Base-by-base conservation (phyloP, 2,329 filamentous ascomycete genomes). In the Blumeriella jaapii region DNA sequence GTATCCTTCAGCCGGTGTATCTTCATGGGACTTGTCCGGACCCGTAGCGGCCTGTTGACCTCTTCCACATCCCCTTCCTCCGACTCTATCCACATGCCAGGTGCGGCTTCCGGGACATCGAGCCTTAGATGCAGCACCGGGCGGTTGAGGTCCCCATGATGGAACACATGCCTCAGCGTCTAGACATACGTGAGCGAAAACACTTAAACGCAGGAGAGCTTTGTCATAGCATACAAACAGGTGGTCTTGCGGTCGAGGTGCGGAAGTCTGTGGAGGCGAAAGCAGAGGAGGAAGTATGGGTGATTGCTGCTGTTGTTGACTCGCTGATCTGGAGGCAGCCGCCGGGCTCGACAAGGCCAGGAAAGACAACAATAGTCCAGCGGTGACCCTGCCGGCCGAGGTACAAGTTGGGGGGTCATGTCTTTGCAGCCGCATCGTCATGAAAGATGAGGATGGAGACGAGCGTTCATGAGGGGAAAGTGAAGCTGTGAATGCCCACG, bases 1-100 rank as follows among this genome's bases (percentile, higher is more conserved):
- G 91, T 71, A 56, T 96, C 85, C 10, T 72, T 73, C 26, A 98
- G 65, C 30, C 91, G 74, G 56, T 95, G 74, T 46, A 98, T 93
- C 45, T 67, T 73, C 38, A 77, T 61, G 7, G 74, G 58, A 32
- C 65, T 68, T 31, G 83, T 87, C 51, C 68, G 77, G 22, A 72
- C 75, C 24, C 64, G 63, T 20, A 87, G 61, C 4, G 63, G 60
- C 5, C 65, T 58, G 23, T 75, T 56, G 3, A 64, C 61, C 44
- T 71, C 58, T 53, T 69, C 59, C 38, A 61, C 59, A 58, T 64
- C 61, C 13, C 66, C 68, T 36, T 74, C 75, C 35, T 78, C 74
- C 33, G 68, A 67, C 8, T 70, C 64, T 37, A 82, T 63, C 61
- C 71, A 80, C 29, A 89, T 61, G 20, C 67, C 60, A 11, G 77